Evolutionary conservation across 805 yeast species (phyloP).

Genomic region (Saccharomycopsis fodiens): DNA sequence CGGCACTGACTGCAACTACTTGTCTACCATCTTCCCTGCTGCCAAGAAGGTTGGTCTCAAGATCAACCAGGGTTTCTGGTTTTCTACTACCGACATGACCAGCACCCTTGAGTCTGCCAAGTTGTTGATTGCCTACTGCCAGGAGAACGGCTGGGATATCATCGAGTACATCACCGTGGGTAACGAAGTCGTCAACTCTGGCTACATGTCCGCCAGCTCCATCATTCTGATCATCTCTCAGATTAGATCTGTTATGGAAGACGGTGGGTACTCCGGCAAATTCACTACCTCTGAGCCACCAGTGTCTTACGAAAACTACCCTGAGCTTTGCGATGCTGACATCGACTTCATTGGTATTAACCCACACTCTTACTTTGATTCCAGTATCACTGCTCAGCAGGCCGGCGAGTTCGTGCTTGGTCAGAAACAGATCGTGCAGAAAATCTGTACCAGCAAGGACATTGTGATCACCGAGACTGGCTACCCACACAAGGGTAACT

Average conservation of each 20-base stretch:
- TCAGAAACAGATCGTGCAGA: constrained; percentile 49
- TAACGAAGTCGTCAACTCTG: constrained; percentile 74
- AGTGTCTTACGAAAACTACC: constrained; percentile 53
- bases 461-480: constrained; percentile 81
- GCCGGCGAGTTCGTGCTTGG: constrained; percentile 67
- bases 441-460: constrained; percentile 46
- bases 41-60: constrained; percentile 52
- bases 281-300: constrained; percentile 90
- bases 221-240: constrained; percentile 55
- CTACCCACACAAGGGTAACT: constrained; percentile 68
- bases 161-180: constrained; percentile 77
- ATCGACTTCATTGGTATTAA: constrained; percentile 83
- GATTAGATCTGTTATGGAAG: constrained; percentile 49
- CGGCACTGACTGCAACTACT: constrained; percentile 78
- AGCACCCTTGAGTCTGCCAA: constrained; percentile 57
- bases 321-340: constrained; percentile 53
- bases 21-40: constrained; percentile 57
- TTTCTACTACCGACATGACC: constrained; percentile 53
- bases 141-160: constrained; percentile 60
- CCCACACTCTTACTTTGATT: constrained; percentile 79
- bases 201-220: constrained; percentile 53
- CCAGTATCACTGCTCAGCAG: constrained; percentile 47
- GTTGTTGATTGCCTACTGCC: constrained; percentile 39
- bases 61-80: constrained; percentile 87
- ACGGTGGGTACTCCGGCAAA: constrained; percentile 70